A percentile compares a stretch with the other conserved stretches of the same genome.
Conservation (phyloP, 2,329 filamentous ascomycete species). For the Exophiala lecanii-corni region DNA sequence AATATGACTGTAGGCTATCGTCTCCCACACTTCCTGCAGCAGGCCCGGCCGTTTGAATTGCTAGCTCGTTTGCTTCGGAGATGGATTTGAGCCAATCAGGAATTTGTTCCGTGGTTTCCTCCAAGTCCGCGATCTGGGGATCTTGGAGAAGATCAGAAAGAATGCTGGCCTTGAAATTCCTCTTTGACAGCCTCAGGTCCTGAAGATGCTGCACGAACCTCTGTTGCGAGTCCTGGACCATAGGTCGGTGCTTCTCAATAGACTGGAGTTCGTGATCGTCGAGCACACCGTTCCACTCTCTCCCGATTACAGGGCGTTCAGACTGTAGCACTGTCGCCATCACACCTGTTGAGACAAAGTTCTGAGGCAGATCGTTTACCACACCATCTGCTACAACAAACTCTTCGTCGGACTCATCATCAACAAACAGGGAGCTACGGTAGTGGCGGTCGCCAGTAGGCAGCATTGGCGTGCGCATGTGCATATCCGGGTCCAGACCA, state of each 20-base stretch:
- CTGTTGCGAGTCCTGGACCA: background rate
- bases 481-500: background rate
- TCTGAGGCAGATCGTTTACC: background rate
- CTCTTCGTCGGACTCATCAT: constrained; percentile 14
- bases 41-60: background rate
- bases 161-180: background rate
- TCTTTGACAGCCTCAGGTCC: background rate
- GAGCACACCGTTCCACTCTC: background rate
- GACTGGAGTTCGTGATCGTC: background rate
- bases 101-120: background rate
- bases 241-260: background rate
- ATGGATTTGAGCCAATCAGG: background rate
- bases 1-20: constrained; percentile 4
- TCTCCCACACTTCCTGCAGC: background rate
- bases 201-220: background rate
- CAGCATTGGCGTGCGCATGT: background rate
- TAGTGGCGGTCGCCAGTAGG: background rate
- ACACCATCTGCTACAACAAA: constrained; percentile 14
- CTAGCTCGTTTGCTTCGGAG: background rate
- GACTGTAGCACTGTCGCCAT: background rate
- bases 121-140: background rate
- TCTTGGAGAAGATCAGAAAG: background rate
- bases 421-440: constrained; percentile 13
- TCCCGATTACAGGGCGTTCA: background rate
- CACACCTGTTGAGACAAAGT: background rate